These are phyloP conservation scores for Suillus luteus DNA, from an alignment of 768 basidiomycete genomes.

Conservation along the genomic window DNA sequence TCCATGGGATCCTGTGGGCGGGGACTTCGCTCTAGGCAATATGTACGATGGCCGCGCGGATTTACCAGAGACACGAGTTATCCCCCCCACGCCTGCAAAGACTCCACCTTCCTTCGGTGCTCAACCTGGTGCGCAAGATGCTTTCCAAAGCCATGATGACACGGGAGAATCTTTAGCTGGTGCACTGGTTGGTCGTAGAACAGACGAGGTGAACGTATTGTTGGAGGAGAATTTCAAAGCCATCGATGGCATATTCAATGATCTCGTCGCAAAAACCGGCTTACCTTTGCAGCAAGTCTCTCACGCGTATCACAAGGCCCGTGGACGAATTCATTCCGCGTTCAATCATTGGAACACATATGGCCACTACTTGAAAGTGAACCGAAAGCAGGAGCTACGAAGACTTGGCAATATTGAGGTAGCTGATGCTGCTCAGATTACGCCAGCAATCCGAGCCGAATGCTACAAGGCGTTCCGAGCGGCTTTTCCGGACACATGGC, in stretches of 20 bases:
- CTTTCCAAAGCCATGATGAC: too few species aligned
- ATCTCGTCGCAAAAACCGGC: constrained; percentile 1
- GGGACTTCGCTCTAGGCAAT: background rate
- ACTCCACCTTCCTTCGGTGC: too few species aligned
- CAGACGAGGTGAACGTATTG: background rate
- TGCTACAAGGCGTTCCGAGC: background rate
- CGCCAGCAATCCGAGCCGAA: background rate
- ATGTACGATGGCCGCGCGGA: background rate
- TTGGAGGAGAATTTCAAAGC: background rate
- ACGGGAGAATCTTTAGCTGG: background rate
- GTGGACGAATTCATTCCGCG: background rate
- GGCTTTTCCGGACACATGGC: background rate
- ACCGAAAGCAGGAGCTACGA: constrained; percentile 9
- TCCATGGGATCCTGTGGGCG: constrained; percentile 1
- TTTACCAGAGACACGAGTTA: too few species aligned
- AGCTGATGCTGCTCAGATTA: background rate
- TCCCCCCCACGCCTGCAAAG: too few species aligned
- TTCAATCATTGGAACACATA: constrained; percentile 14
- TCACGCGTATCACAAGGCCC: constrained; percentile 15
- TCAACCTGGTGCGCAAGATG: too few species aligned
- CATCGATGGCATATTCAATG: background rate
- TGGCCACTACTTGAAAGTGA: constrained; percentile 3
- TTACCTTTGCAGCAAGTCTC: constrained; percentile 10
- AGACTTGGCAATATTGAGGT: background rate
- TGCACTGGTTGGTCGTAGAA: background rate